Evolutionary conservation across 1,139 yeast genomes (phyloP).

Genomic region (Kodamaea derodonti): DNA sequence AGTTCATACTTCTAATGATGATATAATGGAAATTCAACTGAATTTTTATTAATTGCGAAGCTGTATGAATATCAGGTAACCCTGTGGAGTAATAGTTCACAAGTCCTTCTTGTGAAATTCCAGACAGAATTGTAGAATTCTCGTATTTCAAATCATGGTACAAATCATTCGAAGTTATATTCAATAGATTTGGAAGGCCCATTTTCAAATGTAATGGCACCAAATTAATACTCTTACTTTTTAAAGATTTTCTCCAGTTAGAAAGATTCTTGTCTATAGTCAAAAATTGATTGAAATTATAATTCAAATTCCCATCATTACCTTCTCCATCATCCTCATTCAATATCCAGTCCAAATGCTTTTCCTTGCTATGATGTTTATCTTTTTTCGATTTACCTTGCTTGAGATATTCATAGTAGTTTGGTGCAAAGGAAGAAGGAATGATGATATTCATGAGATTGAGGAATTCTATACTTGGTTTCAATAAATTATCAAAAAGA

Average conservation of each 20-base stretch:
- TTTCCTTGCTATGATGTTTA: constrained; percentile 19
- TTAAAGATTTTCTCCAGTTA: constrained; percentile 42
- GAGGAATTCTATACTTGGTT: constrained; percentile 45
- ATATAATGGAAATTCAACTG: constrained; percentile 45
- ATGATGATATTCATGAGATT: constrained; percentile 44
- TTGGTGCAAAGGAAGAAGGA: constrained; percentile 49
- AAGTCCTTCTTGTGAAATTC: constrained; percentile 28
- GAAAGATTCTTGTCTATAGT: constrained; percentile 43
- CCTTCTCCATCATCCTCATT: constrained; percentile 52
- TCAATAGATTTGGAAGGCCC: constrained; percentile 33
- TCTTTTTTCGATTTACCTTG: constrained; percentile 20
- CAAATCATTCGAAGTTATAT: constrained; percentile 23
- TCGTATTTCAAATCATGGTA: constrained; percentile 28
- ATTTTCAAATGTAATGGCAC: constrained; percentile 29
- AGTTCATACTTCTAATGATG: constrained; percentile 42
- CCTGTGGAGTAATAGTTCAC: constrained; percentile 31
- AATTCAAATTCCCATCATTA: constrained; percentile 48
- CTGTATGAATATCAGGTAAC: constrained; percentile 38
- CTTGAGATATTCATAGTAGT: constrained; percentile 45
- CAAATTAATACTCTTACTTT: constrained; percentile 26
- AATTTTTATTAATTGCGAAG: constrained; percentile 38
- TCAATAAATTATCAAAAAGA: constrained; percentile 35
- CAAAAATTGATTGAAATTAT: constrained; percentile 43
- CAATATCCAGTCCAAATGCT: constrained; percentile 43
- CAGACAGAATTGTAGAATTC: constrained; percentile 14